Evolutionary conservation across 805 yeast genomes (phyloP).

Genomic region (Cyberlindnera samutprakarnensis): DNA sequence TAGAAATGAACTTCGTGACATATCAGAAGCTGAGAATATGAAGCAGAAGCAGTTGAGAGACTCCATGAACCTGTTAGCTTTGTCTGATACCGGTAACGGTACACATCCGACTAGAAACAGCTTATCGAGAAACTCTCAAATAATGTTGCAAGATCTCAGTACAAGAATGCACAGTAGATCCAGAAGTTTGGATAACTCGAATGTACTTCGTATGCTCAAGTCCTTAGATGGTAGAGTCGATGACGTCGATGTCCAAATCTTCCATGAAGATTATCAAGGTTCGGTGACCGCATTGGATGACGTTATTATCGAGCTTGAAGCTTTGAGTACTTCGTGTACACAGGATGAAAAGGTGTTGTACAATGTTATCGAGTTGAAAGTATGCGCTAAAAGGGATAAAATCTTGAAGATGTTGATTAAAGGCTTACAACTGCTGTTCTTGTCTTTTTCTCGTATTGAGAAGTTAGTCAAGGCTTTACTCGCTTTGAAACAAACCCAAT

Average conservation of each 20-base stretch:
- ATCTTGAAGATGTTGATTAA: constrained; percentile 28
- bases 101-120: constrained; percentile 20
- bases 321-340: constrained; percentile 11
- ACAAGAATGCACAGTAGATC: constrained; percentile 56
- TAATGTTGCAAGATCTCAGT: constrained; percentile 47
- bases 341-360: constrained; percentile 23
- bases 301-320: constrained; percentile 25
- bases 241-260: constrained; percentile 60
- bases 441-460: constrained; percentile 22
- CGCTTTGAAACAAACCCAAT: constrained; percentile 35
- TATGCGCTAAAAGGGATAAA: constrained; percentile 24
- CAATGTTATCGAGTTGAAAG: constrained; percentile 27
- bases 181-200: constrained; percentile 40
- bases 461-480: constrained; percentile 25
- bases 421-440: constrained; percentile 22
- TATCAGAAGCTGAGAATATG: constrained; percentile 41
- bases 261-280: constrained; percentile 46
- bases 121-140: constrained; percentile 25
- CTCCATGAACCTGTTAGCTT: constrained; percentile 35
- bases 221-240: constrained; percentile 55
- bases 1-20: constrained; percentile 49
- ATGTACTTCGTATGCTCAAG: constrained; percentile 38
- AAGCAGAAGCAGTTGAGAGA: constrained; percentile 36
- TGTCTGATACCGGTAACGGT: constrained; percentile 12
- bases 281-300: constrained; percentile 29